These are phyloP conservation scores for Anisogramma anomala DNA, from an alignment of 2,329 filamentous ascomycete species.

Conservation along the genomic window DNA sequence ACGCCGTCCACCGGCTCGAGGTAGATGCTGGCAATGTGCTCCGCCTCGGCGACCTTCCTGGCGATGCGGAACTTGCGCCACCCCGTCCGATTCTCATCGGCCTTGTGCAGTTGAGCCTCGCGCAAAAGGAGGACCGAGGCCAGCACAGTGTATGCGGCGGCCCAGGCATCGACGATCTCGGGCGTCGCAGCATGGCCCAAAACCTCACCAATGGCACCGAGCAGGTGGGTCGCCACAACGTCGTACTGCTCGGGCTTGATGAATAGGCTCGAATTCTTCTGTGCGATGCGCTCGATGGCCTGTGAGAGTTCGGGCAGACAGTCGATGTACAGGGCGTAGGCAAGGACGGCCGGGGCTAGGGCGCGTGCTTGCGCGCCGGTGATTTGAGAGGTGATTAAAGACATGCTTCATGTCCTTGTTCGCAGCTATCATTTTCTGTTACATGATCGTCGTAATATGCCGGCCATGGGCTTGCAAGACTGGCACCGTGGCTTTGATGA, in stretches of 20 bases:
- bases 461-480: conserved; percentile 57
- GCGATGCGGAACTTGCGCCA: conserved; percentile 45
- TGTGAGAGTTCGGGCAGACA: conserved; percentile 48
- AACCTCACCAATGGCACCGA: conserved; percentile 55
- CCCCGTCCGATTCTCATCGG: conserved; percentile 29
- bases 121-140: conserved; percentile 58
- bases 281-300: conserved; percentile 55
- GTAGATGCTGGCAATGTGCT: conserved; percentile 58
- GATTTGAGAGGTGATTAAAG: conserved; percentile 61
- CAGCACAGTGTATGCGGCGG: conserved; percentile 57
- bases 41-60: conserved; percentile 42
- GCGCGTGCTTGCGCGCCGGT: conserved; percentile 59
- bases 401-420: conserved; percentile 56
- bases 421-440: conserved; percentile 52
- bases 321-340: conserved; percentile 64
- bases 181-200: conserved; percentile 56
- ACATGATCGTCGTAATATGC: conserved; percentile 61
- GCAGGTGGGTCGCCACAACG: conserved; percentile 56
- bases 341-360: conserved; percentile 56
- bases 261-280: conserved; percentile 65
- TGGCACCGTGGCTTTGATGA: conserved; percentile 68
- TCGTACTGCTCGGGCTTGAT: conserved; percentile 58
- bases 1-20: conserved; percentile 50
- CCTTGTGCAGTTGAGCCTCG: conserved; percentile 51
- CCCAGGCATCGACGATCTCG: conserved; percentile 60